Base-by-base conservation (phyloP, 148 eudicot species). In the Chenopodium quinoa region DNA sequence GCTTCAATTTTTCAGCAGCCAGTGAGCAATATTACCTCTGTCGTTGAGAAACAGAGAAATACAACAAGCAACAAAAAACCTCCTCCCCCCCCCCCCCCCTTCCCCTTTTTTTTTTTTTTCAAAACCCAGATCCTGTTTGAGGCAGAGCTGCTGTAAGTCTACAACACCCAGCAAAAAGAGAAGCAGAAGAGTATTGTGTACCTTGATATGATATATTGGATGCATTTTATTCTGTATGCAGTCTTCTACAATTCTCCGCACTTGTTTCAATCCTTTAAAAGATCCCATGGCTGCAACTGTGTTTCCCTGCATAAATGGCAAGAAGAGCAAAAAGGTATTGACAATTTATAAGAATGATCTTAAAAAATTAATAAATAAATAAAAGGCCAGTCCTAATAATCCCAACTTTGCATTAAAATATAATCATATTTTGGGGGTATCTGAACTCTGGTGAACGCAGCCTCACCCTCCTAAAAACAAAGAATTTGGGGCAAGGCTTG, bases 261-360 rank as follows among this genome's bases (percentile, higher is more conserved):
- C 90, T 88, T 96, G 99, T 79, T 96, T 96, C 68, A 96, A 87
- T 75, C 99, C 99, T 85, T 93, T 96, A 73, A 89, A 96, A 17
- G 99, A 90, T 81, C 99, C 99, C 99, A 96, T 96, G 46, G 97
- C 93, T 70, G 99, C 84, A 85, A 96, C 97, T 23, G 99, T 92
- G 89, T 90, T 93, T 80, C 99, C 99, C 99, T 96, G 72, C 29
- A 77, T 76, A 85, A 16, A 69, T 22, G 66, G 20, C 58, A 66
- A 34, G 54, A 75, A 25, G 71, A 60, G 65, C 34, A 50, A 37
- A 62, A 27, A 32, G 27, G 22, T 20, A 63, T 47, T 27, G 34
- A 40, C 13, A 48, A 48, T 48, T 56, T 14, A 56, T 17, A 11
- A 56, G 62, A 56, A 17, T 13, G 4, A 56, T 56, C 62, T 56